Conservation (phyloP, 2,329 filamentous ascomycete genomes). For the Fusarium sp. region DNA sequence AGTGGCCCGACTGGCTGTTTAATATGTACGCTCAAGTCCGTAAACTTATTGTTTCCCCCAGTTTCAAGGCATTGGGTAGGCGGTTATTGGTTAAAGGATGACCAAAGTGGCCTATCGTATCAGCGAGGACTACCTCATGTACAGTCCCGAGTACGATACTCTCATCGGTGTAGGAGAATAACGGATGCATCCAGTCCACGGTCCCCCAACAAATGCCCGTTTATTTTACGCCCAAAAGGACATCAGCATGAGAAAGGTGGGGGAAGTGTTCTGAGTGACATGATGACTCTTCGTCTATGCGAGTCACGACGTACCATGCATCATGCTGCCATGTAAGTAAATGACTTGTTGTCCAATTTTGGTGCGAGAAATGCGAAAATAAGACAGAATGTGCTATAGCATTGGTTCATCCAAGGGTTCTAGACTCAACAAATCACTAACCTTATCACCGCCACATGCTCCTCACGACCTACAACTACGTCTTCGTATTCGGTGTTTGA, state of each 20-base stretch:
- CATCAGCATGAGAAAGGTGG: background rate
- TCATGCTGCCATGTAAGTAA: background rate
- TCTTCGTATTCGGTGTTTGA: background rate
- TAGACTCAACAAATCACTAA: background rate
- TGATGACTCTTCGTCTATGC: slow-evolving; percentile 18
- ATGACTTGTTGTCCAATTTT: slow-evolving; percentile 4
- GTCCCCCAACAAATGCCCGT: slow-evolving; percentile 3
- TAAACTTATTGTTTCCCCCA: no score
- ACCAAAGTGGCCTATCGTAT: no score
- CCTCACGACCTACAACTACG: background rate
- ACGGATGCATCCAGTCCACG: slow-evolving; percentile 12
- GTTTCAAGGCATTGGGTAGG: no score
- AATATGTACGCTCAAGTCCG: no score
- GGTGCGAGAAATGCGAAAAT: background rate
- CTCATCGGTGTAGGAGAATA: background rate
- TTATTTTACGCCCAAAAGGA: background rate
- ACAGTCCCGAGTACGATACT: slow-evolving; percentile 7
- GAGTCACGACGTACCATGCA: slow-evolving; percentile 12
- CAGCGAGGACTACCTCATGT: background rate
- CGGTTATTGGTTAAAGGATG: no score
- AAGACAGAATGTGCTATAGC: background rate
- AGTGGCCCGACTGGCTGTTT: no score
- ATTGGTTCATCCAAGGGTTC: background rate
- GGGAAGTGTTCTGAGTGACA: slow-evolving; percentile 13
- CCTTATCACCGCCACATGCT: background rate